These are phyloP conservation scores for Cutaneotrichosporon sp. DNA, from an alignment of 1,284 basidiomycete species.

Conservation along the genomic window DNA sequence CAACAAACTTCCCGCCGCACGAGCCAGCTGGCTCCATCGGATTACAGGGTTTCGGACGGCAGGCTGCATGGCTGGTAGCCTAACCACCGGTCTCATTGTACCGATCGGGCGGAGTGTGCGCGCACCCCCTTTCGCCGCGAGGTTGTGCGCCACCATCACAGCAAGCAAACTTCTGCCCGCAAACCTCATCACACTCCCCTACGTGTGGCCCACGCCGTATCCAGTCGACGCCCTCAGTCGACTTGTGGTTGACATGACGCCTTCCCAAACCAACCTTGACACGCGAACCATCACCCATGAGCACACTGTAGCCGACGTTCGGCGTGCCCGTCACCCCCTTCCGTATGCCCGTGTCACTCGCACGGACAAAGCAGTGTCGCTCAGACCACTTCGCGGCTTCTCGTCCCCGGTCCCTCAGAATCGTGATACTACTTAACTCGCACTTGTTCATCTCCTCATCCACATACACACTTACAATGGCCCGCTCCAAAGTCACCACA, in stretches of 20 bases:
- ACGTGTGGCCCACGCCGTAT: background rate
- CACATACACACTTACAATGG: conserved; percentile 6
- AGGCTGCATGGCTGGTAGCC: too few relatives aligned
- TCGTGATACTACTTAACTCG: background rate
- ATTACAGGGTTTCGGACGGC: too few relatives aligned
- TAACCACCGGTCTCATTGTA: background rate
- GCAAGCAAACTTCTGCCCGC: background rate
- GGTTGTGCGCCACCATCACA: background rate
- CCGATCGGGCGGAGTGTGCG: background rate
- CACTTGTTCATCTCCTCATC: background rate
- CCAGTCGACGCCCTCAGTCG: background rate
- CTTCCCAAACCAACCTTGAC: background rate
- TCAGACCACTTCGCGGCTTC: background rate
- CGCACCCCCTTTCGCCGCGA: background rate
- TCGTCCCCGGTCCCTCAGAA: background rate
- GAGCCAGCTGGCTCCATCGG: too few relatives aligned
- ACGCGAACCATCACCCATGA: background rate
- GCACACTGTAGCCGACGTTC: background rate
- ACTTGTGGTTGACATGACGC: background rate
- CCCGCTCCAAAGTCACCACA: conserved; percentile 3
- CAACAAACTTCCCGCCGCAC: too few relatives aligned
- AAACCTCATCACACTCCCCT: background rate
- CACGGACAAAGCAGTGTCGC: conserved; percentile 6
- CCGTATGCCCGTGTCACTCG: background rate
- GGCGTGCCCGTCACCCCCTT: too few relatives aligned